Conservation (phyloP, 2,329 filamentous ascomycete genomes). For the Claviceps lovelessii region DNA sequence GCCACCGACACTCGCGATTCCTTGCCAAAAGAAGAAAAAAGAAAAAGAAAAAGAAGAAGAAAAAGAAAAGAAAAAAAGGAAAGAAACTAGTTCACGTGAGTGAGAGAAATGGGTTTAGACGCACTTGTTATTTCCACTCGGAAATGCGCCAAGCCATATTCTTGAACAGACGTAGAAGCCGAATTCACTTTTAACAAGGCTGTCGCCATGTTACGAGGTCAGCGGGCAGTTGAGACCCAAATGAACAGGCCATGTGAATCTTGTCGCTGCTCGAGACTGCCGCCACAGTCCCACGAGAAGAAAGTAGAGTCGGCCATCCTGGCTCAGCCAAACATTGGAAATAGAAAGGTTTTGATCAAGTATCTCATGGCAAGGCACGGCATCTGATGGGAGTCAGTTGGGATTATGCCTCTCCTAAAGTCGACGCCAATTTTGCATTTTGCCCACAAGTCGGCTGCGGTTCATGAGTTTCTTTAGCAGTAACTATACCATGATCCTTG, state of each 20-base stretch:
- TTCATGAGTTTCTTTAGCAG: conserved; percentile 1
- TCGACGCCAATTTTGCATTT: not conserved
- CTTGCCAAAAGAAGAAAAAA: not conserved
- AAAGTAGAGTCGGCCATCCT: not conserved
- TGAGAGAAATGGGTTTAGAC: not conserved
- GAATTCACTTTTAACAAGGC: not conserved
- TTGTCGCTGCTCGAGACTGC: conserved; percentile 4
- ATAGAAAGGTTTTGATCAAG: not conserved
- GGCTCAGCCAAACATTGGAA: not conserved
- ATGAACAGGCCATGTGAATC: not conserved
- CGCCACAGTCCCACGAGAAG: conserved; percentile 6
- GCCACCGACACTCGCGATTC: not conserved
- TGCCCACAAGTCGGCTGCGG: not conserved
- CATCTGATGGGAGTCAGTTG: not conserved
- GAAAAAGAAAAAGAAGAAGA: too few species aligned
- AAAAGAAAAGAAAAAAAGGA: not conserved
- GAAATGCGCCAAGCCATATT: not conserved
- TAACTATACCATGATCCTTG: not conserved
- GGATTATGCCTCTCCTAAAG: not conserved
- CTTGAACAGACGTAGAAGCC: not conserved
- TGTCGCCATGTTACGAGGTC: conserved; percentile 1
- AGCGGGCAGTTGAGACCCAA: conserved; percentile 1
- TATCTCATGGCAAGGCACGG: not conserved
- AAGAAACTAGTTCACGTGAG: not conserved
- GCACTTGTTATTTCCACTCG: not conserved